Percentiles rank a stretch among this genome's conserved stretches.
phyloP scores from a whole-genome alignment of 805 yeast genomes.

The Candida insectalens region DNA sequence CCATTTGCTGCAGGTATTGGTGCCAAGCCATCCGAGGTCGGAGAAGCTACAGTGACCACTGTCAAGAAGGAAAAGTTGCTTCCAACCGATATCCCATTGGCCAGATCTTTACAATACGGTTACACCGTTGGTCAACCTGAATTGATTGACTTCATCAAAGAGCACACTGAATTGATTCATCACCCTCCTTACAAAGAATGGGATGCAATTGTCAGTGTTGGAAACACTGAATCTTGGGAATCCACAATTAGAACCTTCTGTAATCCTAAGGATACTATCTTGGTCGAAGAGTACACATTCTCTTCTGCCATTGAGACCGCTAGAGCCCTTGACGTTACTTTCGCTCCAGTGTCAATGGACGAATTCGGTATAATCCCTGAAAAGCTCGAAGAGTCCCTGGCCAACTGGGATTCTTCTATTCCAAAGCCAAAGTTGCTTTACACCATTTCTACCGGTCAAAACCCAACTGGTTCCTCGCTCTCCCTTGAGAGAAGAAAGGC shows the following conservation, averaged over 20 bases:
- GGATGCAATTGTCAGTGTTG: slow-evolving; percentile 63
- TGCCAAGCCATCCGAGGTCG: slow-evolving; percentile 36
- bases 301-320: slow-evolving; percentile 67
- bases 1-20: slow-evolving; percentile 70
- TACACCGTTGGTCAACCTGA: slow-evolving; percentile 73
- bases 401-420: slow-evolving; percentile 45
- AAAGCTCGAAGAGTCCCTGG: slow-evolving; percentile 42
- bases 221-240: slow-evolving; percentile 93
- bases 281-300: slow-evolving; percentile 72
- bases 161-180: slow-evolving; percentile 59
- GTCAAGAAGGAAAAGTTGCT: slow-evolving; percentile 32
- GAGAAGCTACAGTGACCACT: slow-evolving; percentile 26
- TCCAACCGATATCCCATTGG: slow-evolving; percentile 58
- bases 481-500: slow-evolving; percentile 65
- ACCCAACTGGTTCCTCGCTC: slow-evolving; percentile 91
- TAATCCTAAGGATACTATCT: slow-evolving; percentile 51
- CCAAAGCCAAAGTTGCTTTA: slow-evolving; percentile 79
- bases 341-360: slow-evolving; percentile 64
- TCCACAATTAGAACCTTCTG: slow-evolving; percentile 56
- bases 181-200: slow-evolving; percentile 54
- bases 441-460: slow-evolving; percentile 93
- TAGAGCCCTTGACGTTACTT: slow-evolving; percentile 46
- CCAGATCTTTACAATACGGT: slow-evolving; percentile 90
- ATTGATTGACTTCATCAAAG: slow-evolving; percentile 54
- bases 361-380: slow-evolving; percentile 53